Conservation (phyloP, 202 grass and related monocot species). For the Digitaria exilis region DNA sequence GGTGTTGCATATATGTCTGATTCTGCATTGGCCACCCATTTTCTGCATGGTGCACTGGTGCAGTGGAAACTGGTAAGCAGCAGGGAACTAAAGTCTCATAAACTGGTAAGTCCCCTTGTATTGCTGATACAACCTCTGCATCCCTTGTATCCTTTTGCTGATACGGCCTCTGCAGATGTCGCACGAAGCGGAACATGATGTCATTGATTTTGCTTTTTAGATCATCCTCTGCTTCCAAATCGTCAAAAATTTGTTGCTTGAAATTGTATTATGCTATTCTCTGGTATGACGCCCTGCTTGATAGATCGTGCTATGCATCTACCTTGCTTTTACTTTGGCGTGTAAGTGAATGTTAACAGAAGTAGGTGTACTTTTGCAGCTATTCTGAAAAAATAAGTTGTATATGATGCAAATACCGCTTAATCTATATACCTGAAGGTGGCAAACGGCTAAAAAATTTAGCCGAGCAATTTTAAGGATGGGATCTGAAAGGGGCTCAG, state of each 20-base stretch:
- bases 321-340: neutral
- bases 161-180: slow-evolving; percentile 36
- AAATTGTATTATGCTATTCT: slow-evolving; percentile 35
- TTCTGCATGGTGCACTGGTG: neutral
- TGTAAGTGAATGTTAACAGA: neutral
- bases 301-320: neutral
- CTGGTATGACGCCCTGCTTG: slow-evolving; percentile 1
- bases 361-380: neutral
- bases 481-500: too few relatives aligned
- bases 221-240: slow-evolving; percentile 31
- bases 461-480: too few relatives aligned
- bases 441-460: too few relatives aligned
- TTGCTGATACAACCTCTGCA: slow-evolving; percentile 44
- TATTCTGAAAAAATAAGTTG: neutral
- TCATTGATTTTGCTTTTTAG: slow-evolving; percentile 26
- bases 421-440: neutral
- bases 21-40: slow-evolving; percentile 24
- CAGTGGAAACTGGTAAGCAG: neutral
- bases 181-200: neutral
- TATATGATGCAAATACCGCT: neutral
- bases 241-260: slow-evolving; percentile 6
- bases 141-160: slow-evolving; percentile 32
- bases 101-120: slow-evolving; percentile 26
- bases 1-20: neutral
- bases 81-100: neutral